Evolutionary conservation across 345 rosid genomes (phyloP).

Genomic region (Chamaenerion angustifolium): DNA sequence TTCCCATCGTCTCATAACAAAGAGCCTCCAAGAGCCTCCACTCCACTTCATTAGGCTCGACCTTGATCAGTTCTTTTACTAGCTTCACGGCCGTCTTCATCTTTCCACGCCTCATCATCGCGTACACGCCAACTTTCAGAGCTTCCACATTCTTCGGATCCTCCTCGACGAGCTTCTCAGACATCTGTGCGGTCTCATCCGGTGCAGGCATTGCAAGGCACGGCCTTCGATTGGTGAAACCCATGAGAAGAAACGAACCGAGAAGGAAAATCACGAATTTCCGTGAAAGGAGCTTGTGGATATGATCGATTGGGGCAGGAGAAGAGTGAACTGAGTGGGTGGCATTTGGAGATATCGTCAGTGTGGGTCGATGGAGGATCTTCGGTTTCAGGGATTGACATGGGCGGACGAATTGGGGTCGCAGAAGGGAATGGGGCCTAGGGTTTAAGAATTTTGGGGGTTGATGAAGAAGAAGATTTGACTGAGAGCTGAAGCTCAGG

Average conservation of each 20-base stretch:
- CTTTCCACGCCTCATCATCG: constrained; percentile 71
- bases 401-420: constrained; percentile 3
- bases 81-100: constrained; percentile 45
- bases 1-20: constrained; percentile 69
- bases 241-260: constrained; percentile 47
- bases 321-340: constrained; percentile 2
- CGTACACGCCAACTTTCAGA: constrained; percentile 50
- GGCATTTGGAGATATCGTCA: constrained; percentile 6
- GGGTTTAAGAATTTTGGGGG: neutral
- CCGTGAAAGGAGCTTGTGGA: constrained; percentile 16
- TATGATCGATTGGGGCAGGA: constrained; percentile 12
- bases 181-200: constrained; percentile 36
- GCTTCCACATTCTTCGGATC: constrained; percentile 64
- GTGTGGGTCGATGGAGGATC: neutral
- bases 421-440: too few species aligned
- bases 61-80: constrained; percentile 47
- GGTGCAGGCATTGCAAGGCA: constrained; percentile 30
- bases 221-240: constrained; percentile 27
- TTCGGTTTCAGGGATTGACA: neutral
- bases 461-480: neutral
- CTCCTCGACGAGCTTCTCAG: constrained; percentile 47
- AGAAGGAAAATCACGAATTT: constrained; percentile 34
- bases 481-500: constrained; percentile 1
- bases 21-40: constrained; percentile 89
- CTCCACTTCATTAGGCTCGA: constrained; percentile 62